A percentile compares a stretch with the other conserved stretches of the same genome.
These are phyloP conservation scores for Daldinia loculata DNA, from an alignment of 495 filamentous ascomycete genomes.

Conservation along the genomic window DNA sequence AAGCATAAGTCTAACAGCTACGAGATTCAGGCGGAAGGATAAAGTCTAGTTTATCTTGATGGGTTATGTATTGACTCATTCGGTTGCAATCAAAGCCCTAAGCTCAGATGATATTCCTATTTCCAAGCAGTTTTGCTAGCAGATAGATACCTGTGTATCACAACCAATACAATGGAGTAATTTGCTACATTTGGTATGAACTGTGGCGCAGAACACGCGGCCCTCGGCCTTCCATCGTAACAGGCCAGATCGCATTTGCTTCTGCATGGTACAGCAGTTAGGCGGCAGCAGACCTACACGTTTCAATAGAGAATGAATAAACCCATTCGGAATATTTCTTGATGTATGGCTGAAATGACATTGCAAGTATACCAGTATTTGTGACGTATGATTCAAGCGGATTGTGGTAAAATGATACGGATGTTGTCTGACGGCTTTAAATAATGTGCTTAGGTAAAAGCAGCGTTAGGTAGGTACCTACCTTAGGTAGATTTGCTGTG, in stretches of 20 bases:
- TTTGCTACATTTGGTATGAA: constrained; percentile 13
- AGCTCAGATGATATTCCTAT: not conserved
- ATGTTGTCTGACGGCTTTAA: not conserved
- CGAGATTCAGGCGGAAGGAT: constrained; percentile 68
- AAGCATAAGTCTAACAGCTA: constrained; percentile 96
- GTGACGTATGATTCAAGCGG: not conserved
- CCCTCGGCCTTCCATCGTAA: constrained; percentile 16
- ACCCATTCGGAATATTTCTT: not conserved
- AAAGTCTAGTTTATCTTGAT: constrained; percentile 7
- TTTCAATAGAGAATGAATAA: not conserved
- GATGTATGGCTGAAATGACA: not conserved
- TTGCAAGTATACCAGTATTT: not conserved
- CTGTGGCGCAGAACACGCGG: constrained; percentile 19
- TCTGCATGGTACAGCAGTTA: constrained; percentile 3
- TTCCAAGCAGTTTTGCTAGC: not conserved
- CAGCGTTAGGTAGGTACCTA: constrained; percentile 3
- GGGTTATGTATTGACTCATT: not conserved
- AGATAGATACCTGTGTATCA: not conserved
- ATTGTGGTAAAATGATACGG: not conserved
- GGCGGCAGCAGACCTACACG: not conserved
- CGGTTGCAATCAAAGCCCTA: not conserved
- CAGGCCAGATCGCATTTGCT: constrained; percentile 31
- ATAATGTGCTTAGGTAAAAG: constrained; percentile 5
- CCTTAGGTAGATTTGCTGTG: not conserved
- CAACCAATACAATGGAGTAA: not conserved